Base-by-base conservation (phyloP, 768 basidiomycete genomes). In the Dendrothele bispora region DNA sequence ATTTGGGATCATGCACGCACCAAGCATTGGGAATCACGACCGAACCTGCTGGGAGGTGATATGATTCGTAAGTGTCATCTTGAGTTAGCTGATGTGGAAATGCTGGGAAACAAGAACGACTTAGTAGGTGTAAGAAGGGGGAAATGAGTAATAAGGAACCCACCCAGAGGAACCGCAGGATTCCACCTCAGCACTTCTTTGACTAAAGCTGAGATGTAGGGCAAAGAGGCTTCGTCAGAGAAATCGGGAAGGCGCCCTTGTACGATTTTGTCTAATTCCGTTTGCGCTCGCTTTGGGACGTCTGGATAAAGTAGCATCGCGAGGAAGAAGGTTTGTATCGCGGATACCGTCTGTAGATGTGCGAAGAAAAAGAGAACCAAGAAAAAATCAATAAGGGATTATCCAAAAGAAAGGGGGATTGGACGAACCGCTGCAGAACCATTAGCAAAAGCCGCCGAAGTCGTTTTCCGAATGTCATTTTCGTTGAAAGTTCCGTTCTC, bases 131-230 rank as follows among this genome's bases (percentile, higher is more conserved):
- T 3, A 14, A 25, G 22, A 21, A 29, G 26, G 5, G 15, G 12
- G 11, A 5, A 24, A 39, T 21, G 27, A 3, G 18, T 17, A 4
- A 22, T 1, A 18, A 43, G 2, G 22, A 7, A 37, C 53, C 11
- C 5, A 61, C 61, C 61, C 8, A 61, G 37, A 1, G 61, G 63
- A 2, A 46, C 53, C 27, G 55, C 49, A 17, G 63, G 58, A 25
- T 60, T 53, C 61, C 61, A 66, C 22, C 65, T 49, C 7, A 63
- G 40, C 7, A 55, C 51, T 46, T 66, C 65, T 39, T 58, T 47
- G 20, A 63, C 34, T 4, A 66, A 37, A 14, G 55, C 55, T 22
- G 58, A 51, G 15, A 62, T 39, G 27, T 66, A 66, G 7, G 65
- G 65, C 20, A 64, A 41, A 20, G 43, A 43, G 3, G 29, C 28